Base-by-base conservation (phyloP, 1,284 basidiomycete species). In the Stereum hirsutum region DNA sequence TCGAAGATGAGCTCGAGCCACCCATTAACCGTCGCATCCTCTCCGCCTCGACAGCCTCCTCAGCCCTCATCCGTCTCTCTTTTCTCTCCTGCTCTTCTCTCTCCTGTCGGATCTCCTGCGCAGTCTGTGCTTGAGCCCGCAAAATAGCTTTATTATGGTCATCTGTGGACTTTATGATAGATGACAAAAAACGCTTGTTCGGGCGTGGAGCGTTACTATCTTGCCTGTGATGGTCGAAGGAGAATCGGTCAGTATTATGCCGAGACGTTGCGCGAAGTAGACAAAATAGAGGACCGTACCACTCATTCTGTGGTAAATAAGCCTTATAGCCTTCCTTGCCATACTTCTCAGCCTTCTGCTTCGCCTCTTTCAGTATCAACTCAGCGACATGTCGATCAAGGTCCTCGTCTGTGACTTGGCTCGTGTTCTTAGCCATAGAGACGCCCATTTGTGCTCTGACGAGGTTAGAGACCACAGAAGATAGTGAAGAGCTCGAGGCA, bases 111-210 rank as follows among this genome's bases (percentile, higher is more conserved):
- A 81, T 72, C 50, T 88, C 82, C 49, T 83, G 69, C 0, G 87
- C 87, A 24, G 83, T 80, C 15, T 74, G 62, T 0, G 84, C 81
- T 61, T 96, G 89, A 15, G 82, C 74, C 33, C 79, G 74, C 7
- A 92, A 64, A 15, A 96, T 68, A 11, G 85, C 80, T 59, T 81
- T 80, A 60, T 96, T 96, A 58, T 96, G 93, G 45, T 92, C 90
- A 56, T 93, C 91, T 3, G 93, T 94, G 49, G 76, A 90, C 47
- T 81, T 78, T 44, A 96, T 92, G 47, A 96, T 89, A 20, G 84
- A 82, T 0, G 81, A 77, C 17, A 96, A 68, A 61, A 96, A 96
- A 1, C 89, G 84, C 57, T 94, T 96, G 66, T 95, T 95, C n/a
- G 92, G 63, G 53, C 75, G 80, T 0, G 88, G 89, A 1, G 75